Percentiles rank a stretch among this genome's conserved stretches.
Evolutionary conservation across 257 asterid species (phyloP).

Genomic region (Mentha longifolia): DNA sequence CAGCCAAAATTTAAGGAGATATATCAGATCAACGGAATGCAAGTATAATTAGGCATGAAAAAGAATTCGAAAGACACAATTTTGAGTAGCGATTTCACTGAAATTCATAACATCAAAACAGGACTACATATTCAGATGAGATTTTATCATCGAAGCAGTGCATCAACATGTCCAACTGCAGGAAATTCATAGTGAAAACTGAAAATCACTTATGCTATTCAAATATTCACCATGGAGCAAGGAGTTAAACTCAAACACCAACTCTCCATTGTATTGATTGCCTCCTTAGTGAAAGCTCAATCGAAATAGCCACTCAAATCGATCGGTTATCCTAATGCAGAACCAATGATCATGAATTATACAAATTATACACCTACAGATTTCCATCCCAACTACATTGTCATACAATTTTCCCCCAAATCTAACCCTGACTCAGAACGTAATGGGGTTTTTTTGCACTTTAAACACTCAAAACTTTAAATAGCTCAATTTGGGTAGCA

Average conservation of each 20-base stretch:
- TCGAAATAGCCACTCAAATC: background rate
- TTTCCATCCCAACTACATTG: too few species aligned
- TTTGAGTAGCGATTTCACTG: background rate
- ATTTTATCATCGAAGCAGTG: background rate
- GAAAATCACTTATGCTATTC: background rate
- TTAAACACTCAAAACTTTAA: background rate
- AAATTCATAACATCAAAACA: background rate
- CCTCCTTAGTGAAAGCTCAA: background rate
- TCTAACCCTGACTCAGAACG: background rate
- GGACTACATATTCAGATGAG: background rate
- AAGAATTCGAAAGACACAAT: background rate
- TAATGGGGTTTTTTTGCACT: background rate
- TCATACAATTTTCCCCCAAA: background rate
- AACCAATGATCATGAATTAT: background rate
- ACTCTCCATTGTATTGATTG: background rate
- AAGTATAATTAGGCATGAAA: background rate
- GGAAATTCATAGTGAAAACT: background rate
- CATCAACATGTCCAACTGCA: background rate
- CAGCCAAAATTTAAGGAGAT: slow-evolving; percentile 15
- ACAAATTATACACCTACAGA: background rate
- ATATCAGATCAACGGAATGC: slow-evolving; percentile 9
- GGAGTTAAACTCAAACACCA: too few species aligned
- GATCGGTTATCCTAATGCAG: background rate
- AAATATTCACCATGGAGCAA: background rate
- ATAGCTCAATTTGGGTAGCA: too few species aligned